Base-by-base conservation (phyloP, 768 basidiomycete species). In the Amanita exitialis region DNA sequence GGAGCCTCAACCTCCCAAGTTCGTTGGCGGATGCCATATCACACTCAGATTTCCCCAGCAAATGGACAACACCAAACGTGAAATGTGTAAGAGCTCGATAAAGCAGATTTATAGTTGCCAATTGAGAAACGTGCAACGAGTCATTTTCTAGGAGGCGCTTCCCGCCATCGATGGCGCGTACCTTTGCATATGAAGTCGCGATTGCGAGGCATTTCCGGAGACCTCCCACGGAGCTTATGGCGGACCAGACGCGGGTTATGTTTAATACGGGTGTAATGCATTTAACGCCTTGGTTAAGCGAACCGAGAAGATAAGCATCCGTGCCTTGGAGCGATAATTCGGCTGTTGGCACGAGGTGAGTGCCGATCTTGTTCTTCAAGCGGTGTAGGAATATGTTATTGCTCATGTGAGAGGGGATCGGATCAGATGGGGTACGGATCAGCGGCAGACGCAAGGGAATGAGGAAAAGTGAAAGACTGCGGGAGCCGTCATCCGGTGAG, bases 311-410 rank as follows among this genome's bases (percentile, higher is more conserved):
- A 62, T 82, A 83, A 0, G 71, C 87, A 47, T 78, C 72, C 0
- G 83, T 64, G 30, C 70, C 71, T 49, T 78, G 68, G 15, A 90
- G 68, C 15, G 75, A 76, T 38, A 88, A 75, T 63, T 90, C 86
- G 0, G 86, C 86, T 2, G 87, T 90, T 1, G 86, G 87, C 16
- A 90, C 65, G 18, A 77, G 69, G 51, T 82, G 77, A 0, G 88
- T 90, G 3, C 88, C 86, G 28, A 88, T 71, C 64, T 90, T 90
- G 62, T 84, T 75, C 68, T 90, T 90, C 42, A 89, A 71, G 12
- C 86, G 74, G 62, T 90, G 87, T 1, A 85, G 65, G 56, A 72
- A 69, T 49, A 90, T 78, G 21, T 79, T 78, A 64, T 90, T 89
- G 60, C 74, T 79, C 10, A 65, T 72, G 3, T 77, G 64, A 34